Evolutionary conservation across 2,329 filamentous ascomycete species (phyloP).

Genomic region (Diaporthe helianthi): DNA sequence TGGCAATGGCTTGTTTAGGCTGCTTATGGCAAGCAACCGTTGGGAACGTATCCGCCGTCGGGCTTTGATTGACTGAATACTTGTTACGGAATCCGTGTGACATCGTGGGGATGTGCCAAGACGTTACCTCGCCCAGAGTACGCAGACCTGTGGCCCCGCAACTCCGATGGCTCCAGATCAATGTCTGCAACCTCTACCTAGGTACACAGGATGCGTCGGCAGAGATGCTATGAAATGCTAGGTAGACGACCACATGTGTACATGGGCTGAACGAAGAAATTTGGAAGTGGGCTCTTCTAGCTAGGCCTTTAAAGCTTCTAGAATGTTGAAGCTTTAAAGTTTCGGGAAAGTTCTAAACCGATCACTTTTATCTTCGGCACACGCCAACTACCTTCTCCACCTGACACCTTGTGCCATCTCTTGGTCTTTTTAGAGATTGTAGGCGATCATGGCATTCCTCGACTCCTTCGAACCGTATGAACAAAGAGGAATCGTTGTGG

Average conservation of each 20-base stretch:
- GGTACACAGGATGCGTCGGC: neutral
- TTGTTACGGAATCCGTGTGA: neutral
- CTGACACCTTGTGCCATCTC: neutral
- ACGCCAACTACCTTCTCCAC: neutral
- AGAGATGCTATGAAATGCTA: neutral
- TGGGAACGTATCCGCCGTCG: no score
- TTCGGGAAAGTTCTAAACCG: neutral
- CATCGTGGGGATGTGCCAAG: neutral
- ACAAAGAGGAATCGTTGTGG: neutral
- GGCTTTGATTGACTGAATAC: slow-evolving; percentile 9
- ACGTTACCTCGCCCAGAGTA: neutral
- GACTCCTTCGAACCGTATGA: neutral
- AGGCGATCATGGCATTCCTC: neutral
- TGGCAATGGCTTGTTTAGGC: slow-evolving; percentile 7
- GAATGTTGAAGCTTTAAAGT: neutral
- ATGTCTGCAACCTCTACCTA: neutral
- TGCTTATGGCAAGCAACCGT: neutral
- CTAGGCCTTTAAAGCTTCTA: no score
- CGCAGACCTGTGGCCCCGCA: neutral
- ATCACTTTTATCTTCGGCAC: neutral
- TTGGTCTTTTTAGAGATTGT: neutral
- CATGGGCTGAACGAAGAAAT: neutral
- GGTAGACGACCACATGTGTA: neutral
- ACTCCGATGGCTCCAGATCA: no score
- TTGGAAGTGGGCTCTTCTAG: neutral